Percentiles rank a stretch among this genome's conserved stretches.
Evolutionary conservation across 2,329 filamentous ascomycete genomes (phyloP).

Genomic region (Paecilomyces formosus): DNA sequence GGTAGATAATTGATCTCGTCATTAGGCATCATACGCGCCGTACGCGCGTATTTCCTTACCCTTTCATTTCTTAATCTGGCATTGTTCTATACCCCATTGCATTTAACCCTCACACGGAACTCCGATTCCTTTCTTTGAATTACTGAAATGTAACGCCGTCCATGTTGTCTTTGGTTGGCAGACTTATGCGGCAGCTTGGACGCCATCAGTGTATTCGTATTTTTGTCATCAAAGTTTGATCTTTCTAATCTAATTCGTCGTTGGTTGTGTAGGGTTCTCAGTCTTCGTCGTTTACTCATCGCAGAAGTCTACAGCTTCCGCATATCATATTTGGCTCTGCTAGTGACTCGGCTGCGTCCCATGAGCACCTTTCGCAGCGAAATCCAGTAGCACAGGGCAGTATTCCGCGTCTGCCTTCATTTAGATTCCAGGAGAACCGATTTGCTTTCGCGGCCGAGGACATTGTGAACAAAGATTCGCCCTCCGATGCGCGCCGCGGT

Average conservation of each 20-base stretch:
- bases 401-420: conserved; percentile 9
- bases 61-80: conserved; percentile 3
- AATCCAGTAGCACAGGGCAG: conserved; percentile 1
- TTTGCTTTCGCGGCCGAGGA: not conserved
- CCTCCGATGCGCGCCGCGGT: not conserved
- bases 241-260: conserved; percentile 1
- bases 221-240: conserved; percentile 2
- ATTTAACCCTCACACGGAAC: not conserved
- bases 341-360: not conserved
- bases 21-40: conserved; percentile 11
- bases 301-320: not conserved
- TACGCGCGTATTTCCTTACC: conserved; percentile 3
- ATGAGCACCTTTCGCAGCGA: not conserved
- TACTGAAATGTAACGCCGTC: not conserved
- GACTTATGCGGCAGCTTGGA: not conserved
- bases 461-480: not conserved
- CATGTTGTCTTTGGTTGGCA: not conserved
- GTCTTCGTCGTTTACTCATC: not conserved
- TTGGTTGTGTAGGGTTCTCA: conserved; percentile 1
- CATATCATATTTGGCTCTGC: not conserved
- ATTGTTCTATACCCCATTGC: conserved; percentile 2
- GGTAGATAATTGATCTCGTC: conserved; percentile 68
- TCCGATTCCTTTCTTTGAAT: not conserved
- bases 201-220: not conserved
- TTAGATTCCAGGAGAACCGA: conserved; percentile 4